phyloP scores from a whole-genome alignment of 2,329 filamentous ascomycete species.

The Pseudogymnoascus pannorum region DNA sequence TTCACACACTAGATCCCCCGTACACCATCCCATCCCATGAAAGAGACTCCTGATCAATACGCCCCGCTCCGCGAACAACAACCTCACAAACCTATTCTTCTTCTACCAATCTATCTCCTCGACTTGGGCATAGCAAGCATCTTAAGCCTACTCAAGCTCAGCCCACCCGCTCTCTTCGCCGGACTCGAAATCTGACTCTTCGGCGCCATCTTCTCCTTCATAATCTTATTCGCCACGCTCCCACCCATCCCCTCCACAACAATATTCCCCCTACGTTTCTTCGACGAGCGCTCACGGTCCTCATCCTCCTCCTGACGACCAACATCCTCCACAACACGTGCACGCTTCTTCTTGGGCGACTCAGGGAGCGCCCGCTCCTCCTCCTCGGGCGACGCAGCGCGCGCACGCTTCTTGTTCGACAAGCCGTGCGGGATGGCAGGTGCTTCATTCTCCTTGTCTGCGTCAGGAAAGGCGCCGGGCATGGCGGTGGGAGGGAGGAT shows the following conservation, averaged over 20 bases:
- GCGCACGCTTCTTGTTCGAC: constrained; percentile 57
- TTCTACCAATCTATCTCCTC: constrained; percentile 34
- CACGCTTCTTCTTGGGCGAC: constrained; percentile 50
- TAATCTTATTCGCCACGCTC: too few relatives aligned
- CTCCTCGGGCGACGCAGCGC: constrained; percentile 50
- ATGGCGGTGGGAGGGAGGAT: constrained; percentile 37
- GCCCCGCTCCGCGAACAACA: too few relatives aligned
- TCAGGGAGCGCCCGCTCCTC: constrained; percentile 42
- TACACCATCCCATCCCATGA: constrained; percentile 1
- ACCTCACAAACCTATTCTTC: background rate
- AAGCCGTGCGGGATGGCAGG: constrained; percentile 52
- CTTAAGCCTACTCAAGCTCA: constrained; percentile 53
- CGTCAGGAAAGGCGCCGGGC: constrained; percentile 49
- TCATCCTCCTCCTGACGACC: constrained; percentile 38
- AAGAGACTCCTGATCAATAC: background rate
- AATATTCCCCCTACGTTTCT: constrained; percentile 47
- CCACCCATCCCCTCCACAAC: constrained; percentile 25
- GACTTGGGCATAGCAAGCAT: constrained; percentile 55
- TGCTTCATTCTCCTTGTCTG: constrained; percentile 45
- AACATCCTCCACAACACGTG: constrained; percentile 18
- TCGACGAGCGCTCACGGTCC: constrained; percentile 33
- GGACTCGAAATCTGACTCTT: constrained; percentile 36
- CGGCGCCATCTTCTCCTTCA: constrained; percentile 13
- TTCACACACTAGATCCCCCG: background rate
- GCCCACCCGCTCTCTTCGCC: constrained; percentile 35